Base-by-base conservation (phyloP, 306 rosid genomes). In the Amphicarpaea edgeworthii region DNA sequence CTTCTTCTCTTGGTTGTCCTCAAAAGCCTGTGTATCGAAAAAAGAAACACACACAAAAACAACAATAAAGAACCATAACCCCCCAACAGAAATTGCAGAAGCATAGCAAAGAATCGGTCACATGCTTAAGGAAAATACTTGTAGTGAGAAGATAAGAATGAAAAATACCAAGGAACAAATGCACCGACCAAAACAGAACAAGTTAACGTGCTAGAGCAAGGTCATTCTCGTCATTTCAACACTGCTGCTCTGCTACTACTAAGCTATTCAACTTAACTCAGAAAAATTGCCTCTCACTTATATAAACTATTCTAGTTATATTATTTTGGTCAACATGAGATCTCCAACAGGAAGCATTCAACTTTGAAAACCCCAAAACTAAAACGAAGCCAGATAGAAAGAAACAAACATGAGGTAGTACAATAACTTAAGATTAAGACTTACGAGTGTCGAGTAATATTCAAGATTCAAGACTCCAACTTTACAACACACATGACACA, bases 151-250 rank as follows among this genome's bases (percentile, higher is more conserved):
- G 78, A 76, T 70, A 64, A 70, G 60, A 65, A 46, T 21, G 24
- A 45, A 64, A 71, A 24, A 16, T 26, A 26, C 17, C 15, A 54
- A 34, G 77, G 4, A 72, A 62, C 67, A 63, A 63, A 79, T 51
- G 54, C 79, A 70, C 68, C 53, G 66, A 61, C 40, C 7, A 34
- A 34, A 30, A 30, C 8, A 34, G 9, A 34, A 34, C 9, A 7
- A 34, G 40, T 7, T 34, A 34, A 34, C 40, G 40, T 34, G 9
- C 55, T 7, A 45, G 12, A 5, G n/a, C 6, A 68, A 51, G 75
- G 71, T 1, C 65, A 64, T 75, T 75, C 11, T 10, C 42, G 70
- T 32, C 24, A 79, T 79, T 51, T 60, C 72, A 68, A 20, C 65
- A 47, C 57, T 66, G 28, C 43, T 65, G 6, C 23, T 40, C 23